Base-by-base conservation (phyloP, 805 yeast species). In the Starmerella bombicola region DNA sequence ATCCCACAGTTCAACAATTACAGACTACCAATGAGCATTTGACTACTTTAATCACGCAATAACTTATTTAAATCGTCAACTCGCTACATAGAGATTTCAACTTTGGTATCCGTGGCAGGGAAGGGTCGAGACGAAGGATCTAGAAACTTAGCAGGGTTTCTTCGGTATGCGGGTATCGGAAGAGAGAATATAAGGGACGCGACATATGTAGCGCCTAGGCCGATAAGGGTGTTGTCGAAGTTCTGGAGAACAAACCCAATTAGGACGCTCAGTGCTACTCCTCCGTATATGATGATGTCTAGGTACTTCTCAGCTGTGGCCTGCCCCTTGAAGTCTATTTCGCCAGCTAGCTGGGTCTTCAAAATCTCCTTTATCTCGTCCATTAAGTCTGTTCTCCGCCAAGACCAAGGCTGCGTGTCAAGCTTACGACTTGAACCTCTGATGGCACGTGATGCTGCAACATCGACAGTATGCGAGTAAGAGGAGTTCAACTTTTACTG, bases 301-400 rank as follows among this genome's bases (percentile, higher is more conserved):
- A 37, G 37, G 13, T 10, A 30, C 18, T 10, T 19, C n/a, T 33
- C 36, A 20, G 49, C 52, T 9, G 17, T 29, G 23, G 33, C 35
- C 40, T 53, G 57, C 42, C 57, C 57, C 32, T 44, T 34, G 46
- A 52, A 53, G 43, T 53, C 57, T 15, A 52, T 52, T 23, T 48
- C 41, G 9, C 57, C 57, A 15, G 48, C 47, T 13, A 48, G 37
- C 25, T 31, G 36, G 5, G 29, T 24, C 38, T 47, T 35, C 16
- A 42, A 33, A 13, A 39, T 24, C 12, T 38, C 34, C 37, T 34
- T 35, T 13, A 51, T 33, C 32, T 49, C 48, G 37, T 50, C 52
- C n/a, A n/a, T n/a, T n/a, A n/a, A n/a, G n/a, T n/a, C n/a, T n/a
- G n/a, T n/a, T n/a, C n/a, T n/a, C n/a, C n/a, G n/a, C n/a, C n/a